Conservation (phyloP, 2,329 filamentous ascomycete genomes). For the Fusarium tricinctum region DNA sequence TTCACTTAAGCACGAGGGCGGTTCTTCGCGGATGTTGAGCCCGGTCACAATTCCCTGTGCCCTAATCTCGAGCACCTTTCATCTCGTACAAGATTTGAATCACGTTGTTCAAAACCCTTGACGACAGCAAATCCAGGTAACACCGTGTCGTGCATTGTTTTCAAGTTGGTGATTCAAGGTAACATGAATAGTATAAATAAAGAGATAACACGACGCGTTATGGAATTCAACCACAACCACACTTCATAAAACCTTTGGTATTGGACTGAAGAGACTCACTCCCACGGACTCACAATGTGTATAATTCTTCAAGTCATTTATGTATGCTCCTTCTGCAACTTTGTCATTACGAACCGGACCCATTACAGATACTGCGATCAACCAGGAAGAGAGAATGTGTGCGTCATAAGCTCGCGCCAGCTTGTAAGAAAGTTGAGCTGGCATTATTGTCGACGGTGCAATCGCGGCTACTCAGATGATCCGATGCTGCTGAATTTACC, state of each 20-base stretch:
- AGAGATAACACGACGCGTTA: not conserved
- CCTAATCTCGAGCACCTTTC: not conserved
- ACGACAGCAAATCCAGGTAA: not conserved
- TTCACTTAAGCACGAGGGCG: no score
- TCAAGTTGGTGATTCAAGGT: not conserved
- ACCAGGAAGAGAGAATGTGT: not conserved
- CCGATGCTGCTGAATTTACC: not conserved
- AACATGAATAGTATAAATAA: not conserved
- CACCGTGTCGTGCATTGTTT: not conserved
- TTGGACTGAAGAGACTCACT: no score
- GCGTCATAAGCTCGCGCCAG: not conserved
- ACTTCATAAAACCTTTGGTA: not conserved
- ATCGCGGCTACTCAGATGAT: constrained; percentile 1
- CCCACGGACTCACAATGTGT: not conserved
- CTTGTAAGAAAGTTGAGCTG: not conserved
- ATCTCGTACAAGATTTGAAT: not conserved
- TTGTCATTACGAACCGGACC: constrained; percentile 4
- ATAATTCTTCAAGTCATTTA: constrained; percentile 10
- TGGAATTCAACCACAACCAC: not conserved
- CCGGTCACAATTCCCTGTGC: no score
- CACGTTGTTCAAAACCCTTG: not conserved
- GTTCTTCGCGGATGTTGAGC: no score
- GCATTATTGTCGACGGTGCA: constrained; percentile 14
- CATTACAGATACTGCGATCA: constrained; percentile 3
- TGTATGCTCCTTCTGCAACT: constrained; percentile 5